Percentiles rank a stretch among this genome's conserved stretches.
Evolutionary conservation across 768 basidiomycete species (phyloP).

Genomic region (Mycena amicta): DNA sequence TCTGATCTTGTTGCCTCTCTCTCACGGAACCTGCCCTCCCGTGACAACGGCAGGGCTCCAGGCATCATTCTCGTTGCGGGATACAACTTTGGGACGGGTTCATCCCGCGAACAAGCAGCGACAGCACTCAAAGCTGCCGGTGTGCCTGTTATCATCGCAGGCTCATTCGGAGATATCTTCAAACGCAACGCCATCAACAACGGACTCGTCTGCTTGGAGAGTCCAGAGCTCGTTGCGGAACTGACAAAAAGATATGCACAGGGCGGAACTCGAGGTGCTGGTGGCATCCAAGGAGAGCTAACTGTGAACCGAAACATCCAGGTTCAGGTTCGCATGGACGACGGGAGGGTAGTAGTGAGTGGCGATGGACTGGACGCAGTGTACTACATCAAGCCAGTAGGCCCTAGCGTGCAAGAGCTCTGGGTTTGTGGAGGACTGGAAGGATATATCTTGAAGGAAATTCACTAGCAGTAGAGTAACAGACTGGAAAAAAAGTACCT

Average conservation of each 20-base stretch:
- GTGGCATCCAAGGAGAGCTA: constrained; percentile 79
- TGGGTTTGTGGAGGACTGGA: constrained; percentile 96
- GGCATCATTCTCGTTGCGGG: constrained; percentile 88
- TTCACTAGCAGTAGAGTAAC: constrained; percentile 39
- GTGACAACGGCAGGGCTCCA: constrained; percentile 37
- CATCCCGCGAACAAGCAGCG: constrained; percentile 97
- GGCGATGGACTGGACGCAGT: constrained; percentile 40
- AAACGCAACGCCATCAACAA: constrained; percentile 99
- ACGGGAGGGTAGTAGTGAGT: constrained; percentile 66
- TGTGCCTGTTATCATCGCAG: constrained; percentile 91
- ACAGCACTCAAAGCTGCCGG: constrained; percentile 96
- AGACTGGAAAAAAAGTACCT: constrained; percentile 13
- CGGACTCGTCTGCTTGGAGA: constrained; percentile 92
- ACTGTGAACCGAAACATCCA: constrained; percentile 76
- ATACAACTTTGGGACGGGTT: constrained; percentile 98
- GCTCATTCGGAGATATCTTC: constrained; percentile 99
- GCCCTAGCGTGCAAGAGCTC: constrained; percentile 93
- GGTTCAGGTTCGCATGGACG: constrained; percentile 66
- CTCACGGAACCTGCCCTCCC: constrained; percentile 28
- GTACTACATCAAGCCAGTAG: constrained; percentile 77
- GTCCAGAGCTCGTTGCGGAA: constrained; percentile 84
- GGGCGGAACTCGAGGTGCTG: constrained; percentile 74
- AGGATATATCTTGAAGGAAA: constrained; percentile 83
- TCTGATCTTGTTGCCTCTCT: constrained; percentile 67
- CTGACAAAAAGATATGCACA: constrained; percentile 76